These are phyloP conservation scores for Fusarium coicis DNA, from an alignment of 2,329 filamentous ascomycete species.

Conservation along the genomic window DNA sequence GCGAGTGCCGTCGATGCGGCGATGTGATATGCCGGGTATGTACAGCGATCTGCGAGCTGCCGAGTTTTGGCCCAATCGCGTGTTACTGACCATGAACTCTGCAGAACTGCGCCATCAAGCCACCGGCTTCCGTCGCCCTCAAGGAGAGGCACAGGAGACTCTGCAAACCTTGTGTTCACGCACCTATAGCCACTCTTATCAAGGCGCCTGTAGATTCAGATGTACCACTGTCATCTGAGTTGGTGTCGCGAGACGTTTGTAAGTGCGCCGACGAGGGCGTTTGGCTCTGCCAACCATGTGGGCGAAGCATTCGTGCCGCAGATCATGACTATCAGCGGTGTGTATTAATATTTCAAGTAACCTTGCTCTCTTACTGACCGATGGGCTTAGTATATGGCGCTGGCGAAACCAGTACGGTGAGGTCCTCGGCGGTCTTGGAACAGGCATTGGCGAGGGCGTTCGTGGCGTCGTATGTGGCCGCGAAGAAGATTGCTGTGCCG, in stretches of 20 bases:
- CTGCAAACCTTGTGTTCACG: slow-evolving; percentile 78
- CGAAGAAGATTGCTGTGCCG: slow-evolving; percentile 79
- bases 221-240: slow-evolving; percentile 61
- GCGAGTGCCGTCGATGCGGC: slow-evolving; percentile 81
- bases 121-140: slow-evolving; percentile 73
- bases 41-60: slow-evolving; percentile 17
- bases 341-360: slow-evolving; percentile 21
- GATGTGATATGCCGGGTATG: slow-evolving; percentile 84
- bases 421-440: slow-evolving; percentile 82
- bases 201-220: slow-evolving; percentile 57
- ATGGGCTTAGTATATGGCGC: slow-evolving; percentile 75
- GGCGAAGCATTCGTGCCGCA: slow-evolving; percentile 71
- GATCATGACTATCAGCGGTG: slow-evolving; percentile 70
- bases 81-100: slow-evolving; percentile 16
- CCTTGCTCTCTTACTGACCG: slow-evolving; percentile 10
- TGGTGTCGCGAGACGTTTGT: slow-evolving; percentile 68
- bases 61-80: background rate
- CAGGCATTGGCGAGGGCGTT: slow-evolving; percentile 87
- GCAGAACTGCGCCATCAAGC: slow-evolving; percentile 91
- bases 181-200: slow-evolving; percentile 70
- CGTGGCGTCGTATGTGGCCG: slow-evolving; percentile 90
- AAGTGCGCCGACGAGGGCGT: slow-evolving; percentile 67
- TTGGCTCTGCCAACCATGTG: slow-evolving; percentile 89
- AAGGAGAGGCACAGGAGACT: slow-evolving; percentile 83
- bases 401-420: slow-evolving; percentile 90